Evolutionary conservation across 805 yeast species (phyloP).

Genomic region (Komagataella ulmi): DNA sequence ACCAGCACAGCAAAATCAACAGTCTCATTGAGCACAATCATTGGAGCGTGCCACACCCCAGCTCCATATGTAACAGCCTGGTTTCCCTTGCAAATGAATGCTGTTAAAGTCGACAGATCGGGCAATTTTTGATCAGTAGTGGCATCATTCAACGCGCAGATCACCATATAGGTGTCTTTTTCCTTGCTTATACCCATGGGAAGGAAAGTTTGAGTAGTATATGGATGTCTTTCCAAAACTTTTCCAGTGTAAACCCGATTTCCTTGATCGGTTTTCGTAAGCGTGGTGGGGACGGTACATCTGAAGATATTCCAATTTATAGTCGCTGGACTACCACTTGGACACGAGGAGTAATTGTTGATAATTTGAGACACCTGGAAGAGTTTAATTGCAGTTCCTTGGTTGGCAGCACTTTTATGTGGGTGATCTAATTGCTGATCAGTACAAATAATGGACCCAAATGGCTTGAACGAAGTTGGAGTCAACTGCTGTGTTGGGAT

Average conservation of each 20-base stretch:
- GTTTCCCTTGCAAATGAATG: constrained; percentile 67
- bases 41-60: constrained; percentile 93
- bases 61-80: constrained; percentile 85
- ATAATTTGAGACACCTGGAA: constrained; percentile 57
- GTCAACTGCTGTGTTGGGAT: constrained; percentile 47
- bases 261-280: constrained; percentile 11
- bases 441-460: constrained; percentile 71
- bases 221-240: constrained; percentile 86
- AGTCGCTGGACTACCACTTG: constrained; percentile 32
- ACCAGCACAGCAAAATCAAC: constrained; percentile 83
- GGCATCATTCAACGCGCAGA: constrained; percentile 51
- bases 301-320: constrained; percentile 79
- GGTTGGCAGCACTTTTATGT: constrained; percentile 51
- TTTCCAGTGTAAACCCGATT: constrained; percentile 30
- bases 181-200: constrained; percentile 62
- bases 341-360: constrained; percentile 33
- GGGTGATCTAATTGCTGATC: constrained; percentile 48
- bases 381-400: constrained; percentile 84
- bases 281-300: constrained; percentile 62
- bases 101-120: constrained; percentile 42
- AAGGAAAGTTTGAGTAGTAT: constrained; percentile 76
- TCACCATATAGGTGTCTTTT: constrained; percentile 55
- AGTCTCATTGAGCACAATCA: constrained; percentile 62
- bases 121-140: constrained; percentile 34
- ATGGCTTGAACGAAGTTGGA: constrained; percentile 50